Conservation (phyloP, 495 filamentous ascomycete species). For the Physcia stellaris region DNA sequence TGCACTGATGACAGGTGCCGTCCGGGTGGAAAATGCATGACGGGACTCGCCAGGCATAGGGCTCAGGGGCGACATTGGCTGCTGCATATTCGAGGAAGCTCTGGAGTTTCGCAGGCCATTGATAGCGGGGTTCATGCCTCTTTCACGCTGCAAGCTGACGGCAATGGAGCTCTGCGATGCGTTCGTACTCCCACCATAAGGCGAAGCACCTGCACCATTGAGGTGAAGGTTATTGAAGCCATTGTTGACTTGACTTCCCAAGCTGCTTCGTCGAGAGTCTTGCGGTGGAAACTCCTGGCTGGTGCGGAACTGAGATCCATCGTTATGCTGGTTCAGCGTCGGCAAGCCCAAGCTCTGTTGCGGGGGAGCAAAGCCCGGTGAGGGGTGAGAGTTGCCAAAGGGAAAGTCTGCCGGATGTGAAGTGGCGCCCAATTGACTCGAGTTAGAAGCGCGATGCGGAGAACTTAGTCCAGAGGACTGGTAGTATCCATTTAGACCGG, state of each 20-base stretch:
- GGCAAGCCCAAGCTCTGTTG: constrained; percentile 31
- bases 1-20: constrained; percentile 62
- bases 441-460: constrained; percentile 37
- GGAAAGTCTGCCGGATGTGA: constrained; percentile 19
- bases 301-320: constrained; percentile 26
- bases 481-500: constrained; percentile 35
- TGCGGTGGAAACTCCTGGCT: constrained; percentile 31
- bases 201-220: constrained; percentile 41
- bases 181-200: constrained; percentile 50
- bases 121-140: constrained; percentile 31
- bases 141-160: constrained; percentile 43
- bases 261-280: constrained; percentile 58
- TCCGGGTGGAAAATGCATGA: constrained; percentile 38
- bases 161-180: constrained; percentile 64
- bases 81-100: constrained; percentile 24
- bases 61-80: constrained; percentile 32
- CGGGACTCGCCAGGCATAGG: constrained; percentile 39
- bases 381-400: constrained; percentile 31
- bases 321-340: constrained; percentile 38
- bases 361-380: constrained; percentile 28
- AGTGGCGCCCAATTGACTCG: constrained; percentile 29
- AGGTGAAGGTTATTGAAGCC: constrained; percentile 56
- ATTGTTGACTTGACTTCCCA: constrained; percentile 65
- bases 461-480: constrained; percentile 34
- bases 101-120: constrained; percentile 48